Base-by-base conservation (phyloP, 1,284 basidiomycete species). In the Microstroma glucosiphilum region DNA sequence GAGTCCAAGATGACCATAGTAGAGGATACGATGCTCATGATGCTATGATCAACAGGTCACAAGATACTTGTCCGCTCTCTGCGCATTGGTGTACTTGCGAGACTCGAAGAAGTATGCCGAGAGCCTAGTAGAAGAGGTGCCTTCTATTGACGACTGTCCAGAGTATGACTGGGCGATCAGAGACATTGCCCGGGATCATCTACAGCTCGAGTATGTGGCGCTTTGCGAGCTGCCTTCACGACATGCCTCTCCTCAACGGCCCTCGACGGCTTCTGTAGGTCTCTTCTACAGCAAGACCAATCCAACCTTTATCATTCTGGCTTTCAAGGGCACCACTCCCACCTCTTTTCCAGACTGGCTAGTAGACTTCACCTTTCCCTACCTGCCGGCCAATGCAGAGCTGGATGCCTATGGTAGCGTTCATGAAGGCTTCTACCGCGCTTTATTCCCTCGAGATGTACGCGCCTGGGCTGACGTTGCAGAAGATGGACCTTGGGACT, bases 271-370 rank as follows among this genome's bases (percentile, higher is more conserved):
- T 7, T 6, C 26, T 25, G 51, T 26, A 12, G 55, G 55, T 3
- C 15, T 23, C 17, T 56, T 56, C 55, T 56, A 17, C 15, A n/a
- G 12, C 12, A 6, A 2, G n/a, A 17, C 2, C 15, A n/a, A 56
- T 26, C 58, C 40, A 48, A 60, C 26, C 49, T 60, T 60, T 53
- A 56, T 60, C 25, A 19, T 56, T 30, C 37, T 60, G 25, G 37
- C 59, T 15, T 56, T 60, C 59, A 56, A 60, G 40, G 76, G 79
- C 1, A 80, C 80, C 1, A 66, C 64, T 21, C 77, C 78, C 17
- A 64, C 61, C 17, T 72, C 76, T 58, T 80, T 79, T 60, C 59
- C 55, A 11, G 78, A 80, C 57, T 79, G 76, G 76, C 55, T 71
- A 19, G 64, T 69, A 11, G 78, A 79, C 56, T 75, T 79, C 51